phyloP scores from a whole-genome alignment of 108 stramenopile genomes.

The Skeletonema tropicum region DNA sequence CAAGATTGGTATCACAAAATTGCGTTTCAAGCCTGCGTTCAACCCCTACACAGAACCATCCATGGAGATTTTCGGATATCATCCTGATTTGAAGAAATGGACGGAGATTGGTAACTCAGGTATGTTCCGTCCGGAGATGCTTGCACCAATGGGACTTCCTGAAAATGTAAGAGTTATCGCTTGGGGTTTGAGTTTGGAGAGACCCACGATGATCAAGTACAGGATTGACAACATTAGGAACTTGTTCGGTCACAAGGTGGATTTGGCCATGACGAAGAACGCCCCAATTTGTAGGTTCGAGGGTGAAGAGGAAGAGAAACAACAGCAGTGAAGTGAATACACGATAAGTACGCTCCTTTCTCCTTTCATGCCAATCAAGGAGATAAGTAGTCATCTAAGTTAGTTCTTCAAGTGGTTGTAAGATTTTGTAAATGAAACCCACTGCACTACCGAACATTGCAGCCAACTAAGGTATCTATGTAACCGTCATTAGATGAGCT shows the following conservation, averaged over 20 bases:
- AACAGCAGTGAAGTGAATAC: neutral
- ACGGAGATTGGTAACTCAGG: slow-evolving; percentile 99
- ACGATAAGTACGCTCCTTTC: neutral
- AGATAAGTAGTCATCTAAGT: neutral
- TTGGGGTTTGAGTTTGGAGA: slow-evolving; percentile 98
- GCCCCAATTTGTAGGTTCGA: slow-evolving; percentile 97
- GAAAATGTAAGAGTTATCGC: slow-evolving; percentile 99
- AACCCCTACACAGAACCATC: slow-evolving; percentile 99
- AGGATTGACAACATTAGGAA: slow-evolving; percentile 98
- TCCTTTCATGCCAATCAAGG: neutral
- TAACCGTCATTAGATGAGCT: too few relatives aligned
- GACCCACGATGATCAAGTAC: slow-evolving; percentile 99
- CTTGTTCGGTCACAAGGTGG: slow-evolving; percentile 99
- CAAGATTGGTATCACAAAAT: slow-evolving; percentile 97
- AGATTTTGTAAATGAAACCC: too few relatives aligned
- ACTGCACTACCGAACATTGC: too few relatives aligned
- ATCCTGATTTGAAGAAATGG: slow-evolving; percentile 99
- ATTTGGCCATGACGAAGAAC: slow-evolving; percentile 87
- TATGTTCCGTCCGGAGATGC: slow-evolving; percentile 99
- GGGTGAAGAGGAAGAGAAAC: slow-evolving; percentile 27
- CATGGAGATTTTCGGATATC: slow-evolving; percentile 99
- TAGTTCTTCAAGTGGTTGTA: neutral
- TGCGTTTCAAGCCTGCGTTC: slow-evolving; percentile 99
- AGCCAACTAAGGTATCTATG: too few relatives aligned
- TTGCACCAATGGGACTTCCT: slow-evolving; percentile 99